Base-by-base conservation (phyloP, 306 rosid species). In the Prunus salicina region DNA sequence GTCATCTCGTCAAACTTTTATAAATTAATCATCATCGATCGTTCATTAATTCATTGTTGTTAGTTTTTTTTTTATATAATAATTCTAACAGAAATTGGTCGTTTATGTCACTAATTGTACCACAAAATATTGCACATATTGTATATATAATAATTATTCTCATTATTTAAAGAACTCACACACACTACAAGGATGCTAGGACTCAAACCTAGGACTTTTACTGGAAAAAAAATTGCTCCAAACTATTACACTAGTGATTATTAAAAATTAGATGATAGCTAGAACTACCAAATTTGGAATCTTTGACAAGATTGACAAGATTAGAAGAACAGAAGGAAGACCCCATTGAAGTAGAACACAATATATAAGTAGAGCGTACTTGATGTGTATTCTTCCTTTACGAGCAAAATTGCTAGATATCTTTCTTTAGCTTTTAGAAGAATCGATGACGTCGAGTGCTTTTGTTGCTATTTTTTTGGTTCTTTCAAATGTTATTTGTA, bases 131-230 rank as follows among this genome's bases (percentile, higher is more conserved):
- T 34, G 41, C 41, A 34, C 8, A 5, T 34, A 1, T 34, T 34
- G 41, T 34, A 5, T 34, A 34, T 34, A 34, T 34, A 34, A 34
- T 34, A 0, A 34, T 34, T 5, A 34, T 32, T 32, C 5, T 32
- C 5, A 32, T 34, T 5, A 5, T 34, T 34, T 34, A 1, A 34
- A 34, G 1, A 34, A 34, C 41, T 34, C 41, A 6, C 41, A 34
- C 41, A 1, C 7, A 34, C 8, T 34, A 34, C 0, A 34, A 8
- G 1, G 0, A 34, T 34, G 0, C 0, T 34, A 34, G 0, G 8
- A 6, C 41, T 34, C 2, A 2, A 34, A 34, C 8, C 0, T 2
- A 34, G 0, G 0, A 34, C 0, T 34, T 5, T 34, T 34, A 30
- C 4, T 30, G 4, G 5, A 30, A 0, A 28, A 30, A 30, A 4